Conservation (phyloP, 306 rosid species). For the Gleditsia sinensis region DNA sequence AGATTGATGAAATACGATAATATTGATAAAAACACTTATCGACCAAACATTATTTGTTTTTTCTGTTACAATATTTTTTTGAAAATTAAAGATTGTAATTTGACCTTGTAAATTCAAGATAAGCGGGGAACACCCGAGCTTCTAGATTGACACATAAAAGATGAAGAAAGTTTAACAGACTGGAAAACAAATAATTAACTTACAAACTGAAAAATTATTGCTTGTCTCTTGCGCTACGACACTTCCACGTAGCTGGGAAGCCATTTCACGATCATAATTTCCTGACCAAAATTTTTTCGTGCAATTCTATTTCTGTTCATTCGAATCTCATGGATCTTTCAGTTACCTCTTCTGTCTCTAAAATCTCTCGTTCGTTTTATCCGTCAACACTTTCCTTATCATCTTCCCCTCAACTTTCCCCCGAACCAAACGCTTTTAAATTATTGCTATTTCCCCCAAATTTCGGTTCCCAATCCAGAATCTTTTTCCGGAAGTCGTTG, state of each 20-base stretch:
- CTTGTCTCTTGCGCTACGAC: neutral
- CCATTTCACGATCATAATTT: neutral
- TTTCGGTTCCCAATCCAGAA: constrained; percentile 30
- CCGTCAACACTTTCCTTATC: neutral
- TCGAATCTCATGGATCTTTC: constrained; percentile 63
- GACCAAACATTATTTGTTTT: too few species aligned
- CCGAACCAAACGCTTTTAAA: constrained; percentile 36
- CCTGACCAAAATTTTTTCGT: too few species aligned
- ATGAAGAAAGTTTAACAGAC: too few species aligned
- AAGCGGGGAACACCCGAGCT: too few species aligned
- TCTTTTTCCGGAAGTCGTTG: constrained; percentile 36
- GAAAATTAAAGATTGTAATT: too few species aligned
- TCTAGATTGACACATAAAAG: too few species aligned
- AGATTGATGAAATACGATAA: too few species aligned
- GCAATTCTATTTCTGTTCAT: neutral
- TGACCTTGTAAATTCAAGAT: too few species aligned
- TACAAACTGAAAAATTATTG: too few species aligned
- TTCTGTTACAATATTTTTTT: too few species aligned
- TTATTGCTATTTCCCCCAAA: constrained; percentile 27
- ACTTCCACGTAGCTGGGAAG: neutral
- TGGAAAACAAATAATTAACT: too few species aligned
- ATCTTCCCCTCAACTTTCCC: constrained; percentile 21
- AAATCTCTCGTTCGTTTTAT: constrained; percentile 30
- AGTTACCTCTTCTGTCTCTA: constrained; percentile 33
- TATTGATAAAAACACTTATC: too few species aligned